phyloP scores from a whole-genome alignment of 2,329 filamentous ascomycete genomes.

The Fusarium clavum region DNA sequence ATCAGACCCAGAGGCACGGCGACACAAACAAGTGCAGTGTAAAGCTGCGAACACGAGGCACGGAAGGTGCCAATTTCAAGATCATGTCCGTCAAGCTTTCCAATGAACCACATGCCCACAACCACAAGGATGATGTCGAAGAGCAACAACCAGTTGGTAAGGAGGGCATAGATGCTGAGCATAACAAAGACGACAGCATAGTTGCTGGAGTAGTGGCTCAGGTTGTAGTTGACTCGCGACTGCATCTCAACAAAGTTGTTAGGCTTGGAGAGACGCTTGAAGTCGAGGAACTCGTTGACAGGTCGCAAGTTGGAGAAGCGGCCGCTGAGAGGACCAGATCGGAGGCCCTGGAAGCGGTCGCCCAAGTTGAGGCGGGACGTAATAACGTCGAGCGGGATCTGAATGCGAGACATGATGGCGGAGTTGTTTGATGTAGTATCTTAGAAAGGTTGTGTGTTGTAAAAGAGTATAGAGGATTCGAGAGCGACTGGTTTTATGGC shows the following conservation, averaged over 20 bases:
- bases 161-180: slow-evolving; percentile 93
- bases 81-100: slow-evolving; percentile 88
- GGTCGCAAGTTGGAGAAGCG: slow-evolving; percentile 95
- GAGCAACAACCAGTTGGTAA: slow-evolving; percentile 86
- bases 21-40: slow-evolving; percentile 86
- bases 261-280: slow-evolving; percentile 96
- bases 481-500: slow-evolving; percentile 33
- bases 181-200: slow-evolving; percentile 94
- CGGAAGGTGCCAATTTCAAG: slow-evolving; percentile 85
- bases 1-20: slow-evolving; percentile 86
- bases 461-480: slow-evolving; percentile 20
- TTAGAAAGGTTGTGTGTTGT: slow-evolving; percentile 21
- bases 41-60: slow-evolving; percentile 91
- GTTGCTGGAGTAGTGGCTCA: slow-evolving; percentile 98
- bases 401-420: slow-evolving; percentile 80
- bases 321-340: slow-evolving; percentile 79
- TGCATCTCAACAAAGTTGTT: slow-evolving; percentile 91
- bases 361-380: slow-evolving; percentile 89
- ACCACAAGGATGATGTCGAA: slow-evolving; percentile 93
- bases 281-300: slow-evolving; percentile 91
- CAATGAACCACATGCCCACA: slow-evolving; percentile 89
- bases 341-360: slow-evolving; percentile 86
- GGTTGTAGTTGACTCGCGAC: slow-evolving; percentile 95
- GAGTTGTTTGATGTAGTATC: slow-evolving; percentile 22
- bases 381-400: slow-evolving; percentile 90